Evolutionary conservation across 2,329 filamentous ascomycete species (phyloP), one percentile per base, ranked within the genome.

Genomic region (Penicillium sp.): DNA sequence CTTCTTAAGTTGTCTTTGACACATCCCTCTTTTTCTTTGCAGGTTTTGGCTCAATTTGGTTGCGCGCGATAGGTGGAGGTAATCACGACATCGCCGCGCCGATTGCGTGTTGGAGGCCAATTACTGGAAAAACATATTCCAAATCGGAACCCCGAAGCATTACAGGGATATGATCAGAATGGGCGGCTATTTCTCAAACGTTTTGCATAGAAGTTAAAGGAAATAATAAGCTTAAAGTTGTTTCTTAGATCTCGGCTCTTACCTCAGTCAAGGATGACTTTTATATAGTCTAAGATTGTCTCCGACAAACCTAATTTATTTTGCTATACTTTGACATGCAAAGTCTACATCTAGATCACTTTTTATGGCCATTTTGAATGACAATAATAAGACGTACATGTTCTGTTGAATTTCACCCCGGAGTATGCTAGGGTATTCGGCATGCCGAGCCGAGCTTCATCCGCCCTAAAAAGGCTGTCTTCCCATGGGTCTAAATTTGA

Each of bases 31-130:
- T 25, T 26, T 43, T 22, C 12, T 12, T 31, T 33, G 25, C 25
- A 31, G 40, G 43, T 40, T 25, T 41, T 54, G 22, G 23, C 26
- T 20, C 15, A n/a, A 2, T 22, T 23, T 49, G 18, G 20, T 47
- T 26, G 14, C 27, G 31, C 33, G 46, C 46, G 46, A 49, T 43
- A 44, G 41, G 49, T 51, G 40, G 48, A 35, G 57, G 43, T 42
- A 37, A 57, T 59, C 57, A 59, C 57, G 57, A 59, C 57, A 59
- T 59, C 52, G 43, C 45, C 51, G 51, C 49, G 49, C 23, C 18
- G 29, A 59, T 59, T 59, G 57, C 55, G 57, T 59, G 25, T 54
- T 48, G n/a, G 12, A 12, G 31, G 47, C 23, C 31, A 49, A 49
- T 49, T 22, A 18, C 14, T 40, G 37, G 9, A 12, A 22, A 14